Evolutionary conservation across 495 filamentous ascomycete genomes (phyloP).

Genomic region (Hypoxylon perforatum): DNA sequence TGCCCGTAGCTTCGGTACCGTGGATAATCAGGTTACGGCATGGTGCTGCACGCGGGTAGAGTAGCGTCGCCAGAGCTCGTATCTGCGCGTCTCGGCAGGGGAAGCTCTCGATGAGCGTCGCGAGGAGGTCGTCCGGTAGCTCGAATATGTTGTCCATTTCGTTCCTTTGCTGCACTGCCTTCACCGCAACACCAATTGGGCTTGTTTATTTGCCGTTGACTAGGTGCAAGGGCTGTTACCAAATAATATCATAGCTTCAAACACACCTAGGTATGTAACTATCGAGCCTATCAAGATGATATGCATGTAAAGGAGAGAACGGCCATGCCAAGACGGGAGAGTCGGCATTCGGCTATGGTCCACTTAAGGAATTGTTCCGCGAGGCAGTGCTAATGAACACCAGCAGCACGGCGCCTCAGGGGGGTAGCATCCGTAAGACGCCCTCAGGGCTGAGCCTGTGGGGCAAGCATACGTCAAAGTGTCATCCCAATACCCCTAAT

Average conservation of each 20-base stretch:
- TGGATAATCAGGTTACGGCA: constrained; percentile 76
- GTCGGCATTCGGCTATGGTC: not conserved
- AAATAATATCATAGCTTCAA: not conserved
- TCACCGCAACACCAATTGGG: too few species aligned
- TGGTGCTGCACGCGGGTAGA: constrained; percentile 61
- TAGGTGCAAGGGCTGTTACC: not conserved
- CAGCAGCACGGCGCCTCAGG: too few species aligned
- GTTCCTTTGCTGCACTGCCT: not conserved
- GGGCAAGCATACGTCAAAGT: constrained; percentile 1
- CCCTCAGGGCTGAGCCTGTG: not conserved
- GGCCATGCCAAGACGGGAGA: not conserved
- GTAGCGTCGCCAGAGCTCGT: constrained; percentile 68
- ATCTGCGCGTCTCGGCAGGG: constrained; percentile 75
- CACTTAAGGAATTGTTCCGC: too few species aligned
- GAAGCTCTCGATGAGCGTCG: constrained; percentile 59
- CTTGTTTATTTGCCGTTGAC: not conserved
- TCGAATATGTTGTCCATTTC: constrained; percentile 51
- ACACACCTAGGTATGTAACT: too few species aligned
- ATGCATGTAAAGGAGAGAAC: not conserved
- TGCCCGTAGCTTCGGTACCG: constrained; percentile 93
- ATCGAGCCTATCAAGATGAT: not conserved
- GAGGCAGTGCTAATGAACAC: too few species aligned
- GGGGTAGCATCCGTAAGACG: not conserved
- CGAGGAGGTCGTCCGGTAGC: constrained; percentile 64
- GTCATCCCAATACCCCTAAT: not conserved